Evolutionary conservation across 305 asterid species (phyloP).

Genomic region (Solanum hybrid): DNA sequence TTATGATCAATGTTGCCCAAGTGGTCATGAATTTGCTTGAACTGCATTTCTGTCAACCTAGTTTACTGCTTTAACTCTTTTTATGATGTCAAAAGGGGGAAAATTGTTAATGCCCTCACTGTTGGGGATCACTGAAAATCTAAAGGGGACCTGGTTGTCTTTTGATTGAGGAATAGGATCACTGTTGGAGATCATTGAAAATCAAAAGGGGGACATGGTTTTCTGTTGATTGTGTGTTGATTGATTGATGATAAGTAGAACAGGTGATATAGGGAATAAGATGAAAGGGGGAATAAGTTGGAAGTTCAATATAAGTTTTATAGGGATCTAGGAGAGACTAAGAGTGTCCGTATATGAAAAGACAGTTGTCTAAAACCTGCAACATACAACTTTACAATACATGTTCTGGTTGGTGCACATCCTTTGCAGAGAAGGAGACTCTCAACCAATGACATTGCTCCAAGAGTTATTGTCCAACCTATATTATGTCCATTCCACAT

Average conservation of each 20-base stretch:
- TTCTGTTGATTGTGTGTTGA: not conserved
- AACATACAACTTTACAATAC: not conserved
- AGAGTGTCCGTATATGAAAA: not conserved
- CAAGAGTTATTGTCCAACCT: not conserved
- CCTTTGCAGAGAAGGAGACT: not conserved
- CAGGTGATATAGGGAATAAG: fast-evolving
- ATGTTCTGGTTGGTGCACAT: not conserved
- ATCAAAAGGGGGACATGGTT: not conserved
- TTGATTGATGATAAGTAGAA: not conserved
- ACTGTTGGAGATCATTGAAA: too few relatives aligned
- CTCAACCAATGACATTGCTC: not conserved
- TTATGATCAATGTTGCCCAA: not conserved
- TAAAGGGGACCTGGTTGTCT: not conserved
- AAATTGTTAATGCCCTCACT: not conserved
- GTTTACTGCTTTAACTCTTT: not conserved
- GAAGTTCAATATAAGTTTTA: not conserved
- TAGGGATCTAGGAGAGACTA: not conserved
- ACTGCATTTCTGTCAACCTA: not conserved
- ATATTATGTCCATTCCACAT: not conserved
- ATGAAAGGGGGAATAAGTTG: not conserved
- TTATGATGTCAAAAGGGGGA: not conserved
- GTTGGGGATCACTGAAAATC: not conserved
- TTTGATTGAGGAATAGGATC: not conserved
- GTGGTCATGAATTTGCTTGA: not conserved
- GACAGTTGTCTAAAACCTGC: too few relatives aligned